Base-by-base conservation (phyloP, 768 basidiomycete species). In the Trametes maxima region DNA sequence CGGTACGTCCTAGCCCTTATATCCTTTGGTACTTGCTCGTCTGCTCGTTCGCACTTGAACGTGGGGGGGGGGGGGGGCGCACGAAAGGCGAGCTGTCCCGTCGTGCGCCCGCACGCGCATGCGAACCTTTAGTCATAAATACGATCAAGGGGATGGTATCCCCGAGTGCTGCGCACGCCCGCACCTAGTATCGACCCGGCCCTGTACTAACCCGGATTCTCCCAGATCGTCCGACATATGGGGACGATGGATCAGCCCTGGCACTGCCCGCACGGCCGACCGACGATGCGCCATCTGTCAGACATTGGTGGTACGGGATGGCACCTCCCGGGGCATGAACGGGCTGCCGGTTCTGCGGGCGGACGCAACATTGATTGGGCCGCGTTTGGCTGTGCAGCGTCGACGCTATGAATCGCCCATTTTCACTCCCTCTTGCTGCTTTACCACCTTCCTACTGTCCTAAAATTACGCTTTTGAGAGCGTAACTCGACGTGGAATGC, bases 241-340 rank as follows among this genome's bases (percentile, higher is more conserved):
- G 89, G 88, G 45, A 87, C 81, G 37, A 91, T 92, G 81, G 85
- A 90, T 67, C 89, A 90, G 64, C 91, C 90, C 1, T 93, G 91
- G 91, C 88, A 91, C 58, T 92, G 91, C 70, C 91, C 91, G n/a
- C 91, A 92, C 69, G 90, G 90, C 8, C 77, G 91, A 28, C 91
- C 91, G 2, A 93, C 91, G 40, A 91, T 90, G 90, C 85, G 87
- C 33, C 89, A 88, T 76, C 76, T 89, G 28, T 78, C 78, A 48
- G 88, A 89, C 69, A 76, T 90, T 46, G 36, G 47, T 19, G 56
- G 57, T n/a, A 22, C 58, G 22, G 61, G 64, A 28, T 54, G 66
- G 58, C 61, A 65, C 36, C 54, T 44, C n/a, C 54, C 28, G 28
- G 28, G 28, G 8, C 28, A 33, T 3, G 28, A 33, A 8, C 28